A percentile compares a stretch with the other conserved stretches of the same genome.
phyloP scores from a whole-genome alignment of 106 monocot genomes.

The Gastrodia elata region DNA sequence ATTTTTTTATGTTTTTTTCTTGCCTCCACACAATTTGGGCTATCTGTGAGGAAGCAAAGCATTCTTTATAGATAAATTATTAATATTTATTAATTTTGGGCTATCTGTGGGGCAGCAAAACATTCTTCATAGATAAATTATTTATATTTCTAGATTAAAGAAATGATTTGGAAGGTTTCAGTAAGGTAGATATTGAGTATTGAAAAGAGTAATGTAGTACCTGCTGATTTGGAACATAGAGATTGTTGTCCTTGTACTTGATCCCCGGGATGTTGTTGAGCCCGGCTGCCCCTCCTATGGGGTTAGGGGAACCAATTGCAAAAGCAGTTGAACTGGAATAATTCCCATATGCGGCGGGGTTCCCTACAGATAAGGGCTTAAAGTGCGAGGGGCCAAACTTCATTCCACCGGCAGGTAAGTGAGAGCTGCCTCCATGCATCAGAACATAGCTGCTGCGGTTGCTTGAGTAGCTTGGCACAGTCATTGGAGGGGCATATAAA shows the following conservation, averaged over 20 bases:
- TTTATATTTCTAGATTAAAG: too few relatives aligned
- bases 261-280: conserved; percentile 60
- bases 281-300: conserved; percentile 32
- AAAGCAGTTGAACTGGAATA: conserved; percentile 49
- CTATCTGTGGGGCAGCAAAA: too few relatives aligned
- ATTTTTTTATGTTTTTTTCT: too few relatives aligned
- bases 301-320: conserved; percentile 38
- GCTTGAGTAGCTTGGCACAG: conserved; percentile 63
- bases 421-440: conserved; percentile 64
- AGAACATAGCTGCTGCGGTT: conserved; percentile 57
- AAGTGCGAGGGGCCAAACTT: conserved; percentile 68
- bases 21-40: too few relatives aligned
- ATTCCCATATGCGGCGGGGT: conserved; percentile 51
- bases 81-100: too few relatives aligned
- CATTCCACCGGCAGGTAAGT: conserved; percentile 39
- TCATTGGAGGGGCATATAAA: conserved; percentile 74
- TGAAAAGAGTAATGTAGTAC: conserved; percentile 34
- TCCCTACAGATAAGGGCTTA: conserved; percentile 53
- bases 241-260: conserved; percentile 75
- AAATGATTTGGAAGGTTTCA: too few relatives aligned
- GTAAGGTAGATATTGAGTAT: too few relatives aligned
- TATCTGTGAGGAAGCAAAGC: too few relatives aligned
- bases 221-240: conserved; percentile 66
- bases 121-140: too few relatives aligned
- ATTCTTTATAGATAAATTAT: too few relatives aligned